A percentile compares a stretch with the other conserved stretches of the same genome.
Conservation (phyloP, 371 early-diverging fungal species). For the Circinella minor region DNA sequence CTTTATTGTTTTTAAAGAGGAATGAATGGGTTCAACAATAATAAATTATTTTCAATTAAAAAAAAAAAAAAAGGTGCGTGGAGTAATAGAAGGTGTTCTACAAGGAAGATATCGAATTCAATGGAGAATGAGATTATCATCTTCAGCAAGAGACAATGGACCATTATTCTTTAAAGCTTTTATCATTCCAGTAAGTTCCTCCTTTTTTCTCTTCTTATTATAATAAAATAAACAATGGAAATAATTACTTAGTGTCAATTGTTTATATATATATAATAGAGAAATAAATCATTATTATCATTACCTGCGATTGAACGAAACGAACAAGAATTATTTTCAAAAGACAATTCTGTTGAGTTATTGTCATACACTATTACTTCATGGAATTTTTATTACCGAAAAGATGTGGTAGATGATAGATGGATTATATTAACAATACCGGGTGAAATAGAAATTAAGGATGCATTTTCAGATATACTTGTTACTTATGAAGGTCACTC, state of each 20-base stretch:
- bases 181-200: neutral
- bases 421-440: constrained; percentile 23
- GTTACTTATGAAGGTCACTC: constrained; percentile 20
- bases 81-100: constrained; percentile 23
- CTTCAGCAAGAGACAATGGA: constrained; percentile 25
- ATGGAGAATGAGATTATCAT: constrained; percentile 23
- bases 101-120: constrained; percentile 24
- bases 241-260: neutral
- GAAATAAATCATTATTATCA: neutral
- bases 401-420: constrained; percentile 17
- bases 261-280: neutral
- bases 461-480: constrained; percentile 6
- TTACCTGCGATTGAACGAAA: too few relatives aligned
- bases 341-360: neutral
- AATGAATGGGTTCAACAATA: too few relatives aligned
- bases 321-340: neutral
- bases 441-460: constrained; percentile 7
- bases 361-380: constrained; percentile 18
- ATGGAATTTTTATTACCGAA: constrained; percentile 10
- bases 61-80: constrained; percentile 13
- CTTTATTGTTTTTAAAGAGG: too few relatives aligned
- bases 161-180: constrained; percentile 20
- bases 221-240: neutral
- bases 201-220: neutral
- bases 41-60: neutral